Percentiles rank a stretch among this genome's conserved stretches.
Conservation (phyloP, 495 filamentous ascomycete genomes). For the Darksidea phi region DNA sequence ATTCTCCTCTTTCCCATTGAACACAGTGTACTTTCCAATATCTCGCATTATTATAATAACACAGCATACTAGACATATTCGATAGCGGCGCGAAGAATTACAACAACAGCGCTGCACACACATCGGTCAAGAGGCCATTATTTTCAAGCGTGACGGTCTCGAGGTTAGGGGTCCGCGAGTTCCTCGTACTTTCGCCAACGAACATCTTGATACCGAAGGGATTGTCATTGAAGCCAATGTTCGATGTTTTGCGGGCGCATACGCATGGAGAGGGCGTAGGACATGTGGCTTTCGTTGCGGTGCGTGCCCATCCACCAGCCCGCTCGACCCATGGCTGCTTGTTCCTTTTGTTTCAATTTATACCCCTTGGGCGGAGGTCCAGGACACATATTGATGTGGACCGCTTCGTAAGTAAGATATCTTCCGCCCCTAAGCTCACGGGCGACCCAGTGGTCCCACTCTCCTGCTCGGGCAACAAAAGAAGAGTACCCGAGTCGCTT, state of each 20-base stretch:
- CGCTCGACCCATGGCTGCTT: slow-evolving; percentile 2
- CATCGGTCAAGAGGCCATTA: slow-evolving; percentile 13
- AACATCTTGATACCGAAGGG: slow-evolving; percentile 34
- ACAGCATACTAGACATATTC: slow-evolving; percentile 31
- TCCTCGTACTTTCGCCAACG: slow-evolving; percentile 39
- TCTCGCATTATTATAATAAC: slow-evolving; percentile 35
- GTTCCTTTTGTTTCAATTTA: slow-evolving; percentile 17
- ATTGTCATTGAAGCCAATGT: slow-evolving; percentile 22
- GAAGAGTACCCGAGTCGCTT: slow-evolving; percentile 26
- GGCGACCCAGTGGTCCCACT: slow-evolving; percentile 5
- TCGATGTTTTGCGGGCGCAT: slow-evolving; percentile 31
- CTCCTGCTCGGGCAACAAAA: background rate
- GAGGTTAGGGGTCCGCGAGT: slow-evolving; percentile 21
- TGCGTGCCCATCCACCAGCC: slow-evolving; percentile 17
- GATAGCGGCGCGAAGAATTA: slow-evolving; percentile 32
- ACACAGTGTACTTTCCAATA: slow-evolving; percentile 29
- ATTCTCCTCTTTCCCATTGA: slow-evolving; percentile 29
- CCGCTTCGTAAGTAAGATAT: background rate
- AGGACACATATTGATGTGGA: slow-evolving; percentile 11
- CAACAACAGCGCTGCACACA: slow-evolving; percentile 32
- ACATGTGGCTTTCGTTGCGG: slow-evolving; percentile 23
- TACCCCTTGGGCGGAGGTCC: slow-evolving; percentile 1
- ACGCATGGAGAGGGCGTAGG: slow-evolving; percentile 29
- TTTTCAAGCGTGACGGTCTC: slow-evolving; percentile 15
- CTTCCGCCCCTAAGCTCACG: background rate